These are phyloP conservation scores for Coniochaeta hoffmannii DNA, from an alignment of 2,329 filamentous ascomycete genomes.

Conservation along the genomic window DNA sequence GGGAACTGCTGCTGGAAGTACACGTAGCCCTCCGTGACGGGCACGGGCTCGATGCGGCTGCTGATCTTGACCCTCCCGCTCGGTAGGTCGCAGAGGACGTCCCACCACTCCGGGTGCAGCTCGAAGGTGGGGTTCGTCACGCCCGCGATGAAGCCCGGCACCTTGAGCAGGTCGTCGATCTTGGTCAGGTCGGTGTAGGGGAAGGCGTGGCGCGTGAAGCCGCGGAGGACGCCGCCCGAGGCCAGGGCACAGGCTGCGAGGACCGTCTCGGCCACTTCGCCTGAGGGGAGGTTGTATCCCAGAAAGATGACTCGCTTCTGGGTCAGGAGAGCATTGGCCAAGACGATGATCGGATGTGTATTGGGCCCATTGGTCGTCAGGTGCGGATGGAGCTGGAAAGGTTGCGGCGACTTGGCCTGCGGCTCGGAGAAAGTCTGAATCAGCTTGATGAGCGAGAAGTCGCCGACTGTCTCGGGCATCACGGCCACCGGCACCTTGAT, in stretches of 20 bases:
- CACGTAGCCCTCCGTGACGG: conserved; percentile 73
- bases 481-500: conserved; percentile 93
- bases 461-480: conserved; percentile 91
- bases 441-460: conserved; percentile 95
- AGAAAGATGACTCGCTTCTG: conserved; percentile 96
- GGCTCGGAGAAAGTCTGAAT: conserved; percentile 87
- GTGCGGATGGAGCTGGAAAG: conserved; percentile 82
- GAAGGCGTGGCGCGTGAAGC: conserved; percentile 93
- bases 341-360: conserved; percentile 91
- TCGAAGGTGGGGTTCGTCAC: conserved; percentile 97
- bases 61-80: conserved; percentile 93
- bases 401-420: conserved; percentile 74
- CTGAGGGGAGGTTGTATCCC: conserved; percentile 89
- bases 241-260: conserved; percentile 91
- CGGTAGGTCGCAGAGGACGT: conserved; percentile 86
- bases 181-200: conserved; percentile 98
- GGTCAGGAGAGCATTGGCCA: conserved; percentile 89
- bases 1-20: conserved; percentile 82
- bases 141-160: conserved; percentile 94
- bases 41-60: conserved; percentile 72
- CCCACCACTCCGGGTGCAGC: conserved; percentile 96
- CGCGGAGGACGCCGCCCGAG: conserved; percentile 83
- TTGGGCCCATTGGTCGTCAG: conserved; percentile 83
- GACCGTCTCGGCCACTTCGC: conserved; percentile 95
- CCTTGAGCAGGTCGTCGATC: conserved; percentile 90